Evolutionary conservation across 208 protist species (phyloP).

Genomic region (Leishmania mexicana): DNA sequence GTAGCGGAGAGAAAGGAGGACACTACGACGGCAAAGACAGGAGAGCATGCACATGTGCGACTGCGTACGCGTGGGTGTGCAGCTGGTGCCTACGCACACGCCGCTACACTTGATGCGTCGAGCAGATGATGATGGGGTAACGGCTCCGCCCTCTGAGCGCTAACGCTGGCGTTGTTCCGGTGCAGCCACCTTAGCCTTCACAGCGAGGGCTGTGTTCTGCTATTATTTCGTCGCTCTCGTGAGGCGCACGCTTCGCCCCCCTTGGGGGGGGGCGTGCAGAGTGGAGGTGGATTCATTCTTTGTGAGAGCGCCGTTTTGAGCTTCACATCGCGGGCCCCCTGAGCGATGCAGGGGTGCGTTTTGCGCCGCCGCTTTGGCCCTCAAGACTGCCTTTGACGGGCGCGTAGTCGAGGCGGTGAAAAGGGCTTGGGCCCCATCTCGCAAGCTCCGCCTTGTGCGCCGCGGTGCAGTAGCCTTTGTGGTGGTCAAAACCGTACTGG

Average conservation of each 20-base stretch:
- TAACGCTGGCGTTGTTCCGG: neutral
- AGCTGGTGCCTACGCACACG: neutral
- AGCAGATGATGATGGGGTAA: neutral
- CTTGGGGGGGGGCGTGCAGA: neutral
- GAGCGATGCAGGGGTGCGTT: neutral
- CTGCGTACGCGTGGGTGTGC: neutral
- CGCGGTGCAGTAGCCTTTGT: constrained; percentile 60
- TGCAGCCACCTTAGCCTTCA: neutral
- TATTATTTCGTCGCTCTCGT: neutral
- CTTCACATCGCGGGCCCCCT: neutral
- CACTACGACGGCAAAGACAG: neutral
- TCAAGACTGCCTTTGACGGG: constrained; percentile 23
- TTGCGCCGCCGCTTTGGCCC: neutral
- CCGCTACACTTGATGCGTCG: neutral
- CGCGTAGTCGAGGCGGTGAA: constrained; percentile 43
- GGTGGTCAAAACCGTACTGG: constrained; percentile 43
- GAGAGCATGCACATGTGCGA: neutral
- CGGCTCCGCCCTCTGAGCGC: neutral
- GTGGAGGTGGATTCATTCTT: neutral
- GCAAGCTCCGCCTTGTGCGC: constrained; percentile 31
- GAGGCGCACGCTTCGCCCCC: neutral
- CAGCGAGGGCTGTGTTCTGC: neutral
- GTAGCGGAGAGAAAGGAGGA: neutral
- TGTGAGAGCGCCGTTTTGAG: neutral
- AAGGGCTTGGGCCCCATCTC: constrained; percentile 27